Percentiles rank a stretch among this genome's conserved stretches.
Evolutionary conservation across 768 basidiomycete species (phyloP).

Genomic region (Leccinum fibrillosum): DNA sequence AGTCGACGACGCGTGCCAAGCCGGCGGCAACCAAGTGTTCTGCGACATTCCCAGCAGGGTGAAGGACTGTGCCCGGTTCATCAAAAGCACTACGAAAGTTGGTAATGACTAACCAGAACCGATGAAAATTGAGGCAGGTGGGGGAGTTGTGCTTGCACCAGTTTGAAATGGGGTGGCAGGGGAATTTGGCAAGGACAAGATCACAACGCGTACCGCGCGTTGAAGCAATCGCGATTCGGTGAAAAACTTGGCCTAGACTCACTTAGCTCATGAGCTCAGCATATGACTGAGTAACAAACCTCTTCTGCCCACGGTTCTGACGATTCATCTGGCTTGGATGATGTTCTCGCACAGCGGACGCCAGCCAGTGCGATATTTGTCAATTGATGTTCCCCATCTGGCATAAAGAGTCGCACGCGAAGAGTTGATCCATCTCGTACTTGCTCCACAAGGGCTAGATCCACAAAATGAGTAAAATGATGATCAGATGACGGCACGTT

Average conservation of each 20-base stretch:
- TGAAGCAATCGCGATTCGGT: constrained; percentile 86
- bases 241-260: constrained; percentile 83
- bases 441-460: constrained; percentile 83
- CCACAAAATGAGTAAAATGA: constrained; percentile 6
- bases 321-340: constrained; percentile 69
- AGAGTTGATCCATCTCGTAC: constrained; percentile 92
- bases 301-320: constrained; percentile 90
- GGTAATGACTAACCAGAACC: constrained; percentile 58
- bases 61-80: constrained; percentile 50
- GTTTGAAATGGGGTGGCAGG: constrained; percentile 79
- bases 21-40: constrained; percentile 83
- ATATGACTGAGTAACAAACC: constrained; percentile 41
- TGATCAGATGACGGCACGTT: not conserved
- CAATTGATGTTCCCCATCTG: constrained; percentile 87
- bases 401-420: constrained; percentile 83
- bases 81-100: not conserved
- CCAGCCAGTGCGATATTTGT: constrained; percentile 84
- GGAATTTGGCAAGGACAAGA: constrained; percentile 77
- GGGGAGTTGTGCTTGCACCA: constrained; percentile 49
- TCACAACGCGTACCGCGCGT: constrained; percentile 69
- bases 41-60: constrained; percentile 93
- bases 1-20: constrained; percentile 89
- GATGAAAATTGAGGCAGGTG: constrained; percentile 83
- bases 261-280: not conserved
- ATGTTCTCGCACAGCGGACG: constrained; percentile 68